Evolutionary conservation across 371 early-diverging fungal genomes (phyloP).

Genomic region (Chytridiales sp.): DNA sequence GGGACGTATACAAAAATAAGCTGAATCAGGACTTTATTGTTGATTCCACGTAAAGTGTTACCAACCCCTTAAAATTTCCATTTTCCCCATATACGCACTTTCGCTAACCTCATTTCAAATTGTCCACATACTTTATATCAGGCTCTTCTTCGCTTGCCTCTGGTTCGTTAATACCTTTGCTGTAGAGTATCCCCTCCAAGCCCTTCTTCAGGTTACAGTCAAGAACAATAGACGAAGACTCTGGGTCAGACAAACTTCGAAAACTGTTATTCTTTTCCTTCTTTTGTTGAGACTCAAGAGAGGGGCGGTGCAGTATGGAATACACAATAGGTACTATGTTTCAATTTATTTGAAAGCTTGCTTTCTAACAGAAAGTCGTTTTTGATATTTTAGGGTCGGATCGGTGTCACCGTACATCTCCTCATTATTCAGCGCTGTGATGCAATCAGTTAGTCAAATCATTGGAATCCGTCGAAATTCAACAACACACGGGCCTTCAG

Average conservation of each 20-base stretch:
- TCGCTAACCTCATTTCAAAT: not conserved
- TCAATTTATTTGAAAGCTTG: no score
- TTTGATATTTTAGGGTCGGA: no score
- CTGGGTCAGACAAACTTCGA: slow-evolving; percentile 27
- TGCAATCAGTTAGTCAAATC: no score
- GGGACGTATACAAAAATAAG: slow-evolving; percentile 27
- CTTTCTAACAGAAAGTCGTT: no score
- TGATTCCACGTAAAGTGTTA: slow-evolving; percentile 25
- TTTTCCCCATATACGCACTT: not conserved
- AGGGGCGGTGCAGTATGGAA: slow-evolving; percentile 29
- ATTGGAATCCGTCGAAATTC: no score
- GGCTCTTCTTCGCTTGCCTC: slow-evolving; percentile 29
- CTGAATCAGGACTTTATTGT: slow-evolving; percentile 36
- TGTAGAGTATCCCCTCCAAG: slow-evolving; percentile 31
- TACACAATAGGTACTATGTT: slow-evolving; percentile 42
- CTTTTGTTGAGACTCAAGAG: slow-evolving; percentile 20
- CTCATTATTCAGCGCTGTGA: no score
- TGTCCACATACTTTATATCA: not conserved
- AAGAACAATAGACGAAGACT: not conserved
- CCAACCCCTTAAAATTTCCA: no score
- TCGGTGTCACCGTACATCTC: no score
- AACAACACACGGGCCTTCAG: no score
- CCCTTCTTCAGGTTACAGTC: slow-evolving; percentile 21
- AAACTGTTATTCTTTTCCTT: slow-evolving; percentile 18
- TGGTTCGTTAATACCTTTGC: slow-evolving; percentile 36